Conservation (phyloP, 148 eudicot genomes). For the Spergularia marina region DNA sequence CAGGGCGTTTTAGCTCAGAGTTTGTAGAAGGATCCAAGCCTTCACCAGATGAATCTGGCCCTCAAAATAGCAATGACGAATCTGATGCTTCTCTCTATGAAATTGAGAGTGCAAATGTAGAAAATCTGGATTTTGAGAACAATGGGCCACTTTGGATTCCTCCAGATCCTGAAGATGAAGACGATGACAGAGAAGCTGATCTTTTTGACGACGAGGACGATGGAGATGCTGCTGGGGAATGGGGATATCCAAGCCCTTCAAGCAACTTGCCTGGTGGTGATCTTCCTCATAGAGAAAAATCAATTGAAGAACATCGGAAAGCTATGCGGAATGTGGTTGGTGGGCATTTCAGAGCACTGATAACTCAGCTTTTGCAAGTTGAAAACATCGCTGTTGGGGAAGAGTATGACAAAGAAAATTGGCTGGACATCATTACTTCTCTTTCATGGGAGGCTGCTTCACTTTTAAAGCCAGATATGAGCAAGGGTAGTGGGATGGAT, state of each 20-base stretch:
- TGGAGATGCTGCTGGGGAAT: slow-evolving; percentile 70
- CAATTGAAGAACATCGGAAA: slow-evolving; percentile 75
- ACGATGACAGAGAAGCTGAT: slow-evolving; percentile 71
- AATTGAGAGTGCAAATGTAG: slow-evolving; percentile 47
- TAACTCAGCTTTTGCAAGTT: slow-evolving; percentile 85
- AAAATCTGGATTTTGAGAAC: slow-evolving; percentile 91
- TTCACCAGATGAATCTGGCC: slow-evolving; percentile 38
- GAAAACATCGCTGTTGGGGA: slow-evolving; percentile 71
- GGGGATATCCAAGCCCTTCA: slow-evolving; percentile 67
- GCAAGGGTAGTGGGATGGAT: slow-evolving; percentile 94
- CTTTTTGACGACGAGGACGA: slow-evolving; percentile 57
- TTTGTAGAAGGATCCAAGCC: slow-evolving; percentile 41
- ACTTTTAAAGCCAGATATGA: slow-evolving; percentile 87
- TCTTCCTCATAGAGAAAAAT: slow-evolving; percentile 60
- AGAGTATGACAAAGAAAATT: slow-evolving; percentile 64
- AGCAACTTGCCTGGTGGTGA: slow-evolving; percentile 65
- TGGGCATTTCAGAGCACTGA: slow-evolving; percentile 83
- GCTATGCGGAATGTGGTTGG: slow-evolving; percentile 82
- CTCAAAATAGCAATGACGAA: slow-evolving; percentile 49
- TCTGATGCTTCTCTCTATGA: slow-evolving; percentile 59
- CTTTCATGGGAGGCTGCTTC: slow-evolving; percentile 97
- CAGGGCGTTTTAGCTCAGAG: slow-evolving; percentile 40
- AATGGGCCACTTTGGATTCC: slow-evolving; percentile 92
- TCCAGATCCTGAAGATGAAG: slow-evolving; percentile 94
- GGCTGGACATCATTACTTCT: slow-evolving; percentile 89